These are phyloP conservation scores for Jamesozyma lodderae DNA, from an alignment of 805 yeast species.

Conservation along the genomic window DNA sequence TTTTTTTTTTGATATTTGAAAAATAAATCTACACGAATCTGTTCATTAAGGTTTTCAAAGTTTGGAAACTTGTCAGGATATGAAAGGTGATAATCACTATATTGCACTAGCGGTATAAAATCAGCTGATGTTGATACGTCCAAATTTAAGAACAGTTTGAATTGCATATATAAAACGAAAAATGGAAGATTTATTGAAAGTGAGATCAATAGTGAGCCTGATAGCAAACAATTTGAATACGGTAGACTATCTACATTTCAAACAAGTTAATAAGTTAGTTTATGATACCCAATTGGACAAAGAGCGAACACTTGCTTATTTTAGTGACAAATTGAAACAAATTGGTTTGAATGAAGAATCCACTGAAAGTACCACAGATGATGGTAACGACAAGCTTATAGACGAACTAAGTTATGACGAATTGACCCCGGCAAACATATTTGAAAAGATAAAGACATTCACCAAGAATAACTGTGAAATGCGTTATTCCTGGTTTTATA, in stretches of 20 bases:
- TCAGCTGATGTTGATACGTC: no score
- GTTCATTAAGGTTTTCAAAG: no score
- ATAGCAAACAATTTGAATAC: conserved; percentile 19
- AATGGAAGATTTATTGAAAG: conserved; percentile 23
- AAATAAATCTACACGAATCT: no score
- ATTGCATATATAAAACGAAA: no score
- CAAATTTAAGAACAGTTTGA: no score
- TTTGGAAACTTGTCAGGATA: no score
- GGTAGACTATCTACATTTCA: conserved; percentile 21
- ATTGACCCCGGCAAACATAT: conserved; percentile 11
- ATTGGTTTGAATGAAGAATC: conserved; percentile 14
- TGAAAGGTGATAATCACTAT: no score
- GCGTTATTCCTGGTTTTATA: conserved; percentile 12
- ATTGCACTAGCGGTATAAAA: no score
- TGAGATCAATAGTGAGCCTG: conserved; percentile 15
- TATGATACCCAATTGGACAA: conserved; percentile 13
- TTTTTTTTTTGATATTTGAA: not conserved
- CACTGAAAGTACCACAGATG: conserved; percentile 1
- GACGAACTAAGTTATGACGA: conserved; percentile 2
- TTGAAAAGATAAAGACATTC: conserved; percentile 14
- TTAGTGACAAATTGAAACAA: conserved; percentile 13
- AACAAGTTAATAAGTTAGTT: conserved; percentile 15
- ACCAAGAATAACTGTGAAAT: conserved; percentile 9
- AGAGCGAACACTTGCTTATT: conserved; percentile 12
- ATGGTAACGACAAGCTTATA: conserved; percentile 3